Evolutionary conservation across 768 basidiomycete species (phyloP), one percentile per base, ranked within the genome.

Genomic region (Boletus coccyginus): DNA sequence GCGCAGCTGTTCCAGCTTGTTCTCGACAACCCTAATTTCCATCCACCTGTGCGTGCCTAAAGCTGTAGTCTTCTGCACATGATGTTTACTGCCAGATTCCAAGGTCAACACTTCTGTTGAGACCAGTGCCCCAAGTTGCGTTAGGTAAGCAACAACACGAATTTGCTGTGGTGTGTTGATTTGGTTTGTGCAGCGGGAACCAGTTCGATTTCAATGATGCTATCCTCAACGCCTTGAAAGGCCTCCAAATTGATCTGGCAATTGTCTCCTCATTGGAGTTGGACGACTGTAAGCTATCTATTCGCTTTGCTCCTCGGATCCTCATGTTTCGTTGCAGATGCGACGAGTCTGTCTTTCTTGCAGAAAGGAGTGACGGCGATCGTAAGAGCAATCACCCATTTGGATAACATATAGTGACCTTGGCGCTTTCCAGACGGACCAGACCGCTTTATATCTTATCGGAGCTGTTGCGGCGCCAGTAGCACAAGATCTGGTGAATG

Each of bases 381-480:
- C 43, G 85, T 85, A 67, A 66, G 77, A 62, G 16, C 36, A 27
- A 27, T 19, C 27, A 7, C 3, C 42, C 3, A 57, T 29, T 35
- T 44, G 42, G 31, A 27, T 40, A 14, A 50, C 9, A 33, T 53
- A 33, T 50, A 36, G 39, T 58, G 41, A 66, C 39, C 21, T 29
- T 27, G 19, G 21, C 9, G 42, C 46, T 47, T 7, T 56, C 21
- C 40, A 87, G 81, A 85, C 83, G 3, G 88, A 89, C 66, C 63
- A 77, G 57, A 83, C 83, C 3, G 81, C 78, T 0, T 70, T 90
- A 27, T 87, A 81, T 70, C 76, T 89, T 48, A 84, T 89, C 40
- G 85, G 86, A n/a, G 85, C 81, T 5, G 85, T 89, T 32, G 84
- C 86, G 41, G 83, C 78, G 17, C 85, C 87, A 14, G 73, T 86